These are phyloP conservation scores for Ganoderma lingzhi DNA, from an alignment of 1,284 basidiomycete species.

Conservation along the genomic window DNA sequence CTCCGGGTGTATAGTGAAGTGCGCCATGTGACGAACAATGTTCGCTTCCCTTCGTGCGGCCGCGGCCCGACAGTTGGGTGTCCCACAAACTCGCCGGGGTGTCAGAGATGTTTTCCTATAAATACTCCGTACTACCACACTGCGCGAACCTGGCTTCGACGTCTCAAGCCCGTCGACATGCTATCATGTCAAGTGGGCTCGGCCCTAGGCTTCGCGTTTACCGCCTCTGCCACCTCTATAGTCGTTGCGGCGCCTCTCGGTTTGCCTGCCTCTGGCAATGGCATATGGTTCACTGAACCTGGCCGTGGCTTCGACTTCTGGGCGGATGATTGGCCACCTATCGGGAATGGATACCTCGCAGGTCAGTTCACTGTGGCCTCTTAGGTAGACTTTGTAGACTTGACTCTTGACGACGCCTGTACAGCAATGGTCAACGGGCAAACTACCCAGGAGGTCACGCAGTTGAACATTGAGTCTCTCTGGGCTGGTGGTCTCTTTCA, in stretches of 20 bases:
- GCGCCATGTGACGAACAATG: constrained; percentile 14
- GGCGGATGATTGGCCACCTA: constrained; percentile 67
- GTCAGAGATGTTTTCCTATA: not conserved
- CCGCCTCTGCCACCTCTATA: constrained; percentile 13
- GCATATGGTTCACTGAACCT: constrained; percentile 69
- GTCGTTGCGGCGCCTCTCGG: constrained; percentile 49
- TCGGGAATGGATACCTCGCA: constrained; percentile 79
- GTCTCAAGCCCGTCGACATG: constrained; percentile 6
- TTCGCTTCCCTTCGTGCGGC: not conserved
- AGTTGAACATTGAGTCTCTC: constrained; percentile 77
- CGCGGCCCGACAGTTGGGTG: constrained; percentile 1
- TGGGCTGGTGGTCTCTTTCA: constrained; percentile 79
- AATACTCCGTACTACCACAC: not conserved
- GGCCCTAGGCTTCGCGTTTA: constrained; percentile 11
- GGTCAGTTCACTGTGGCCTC: constrained; percentile 46
- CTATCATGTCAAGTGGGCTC: constrained; percentile 18
- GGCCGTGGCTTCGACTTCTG: constrained; percentile 52
- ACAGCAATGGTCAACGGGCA: constrained; percentile 74
- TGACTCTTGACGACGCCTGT: not conserved
- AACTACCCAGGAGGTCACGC: constrained; percentile 63
- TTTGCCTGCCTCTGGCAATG: constrained; percentile 75
- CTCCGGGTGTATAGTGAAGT: not conserved
- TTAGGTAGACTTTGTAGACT: not conserved
- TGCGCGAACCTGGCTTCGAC: not conserved
- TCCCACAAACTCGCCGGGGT: not conserved